Percentiles rank a stretch among this genome's conserved stretches.
phyloP scores from a whole-genome alignment of 2,329 filamentous ascomycete genomes.

The Chrysoporthe deuterocubensis region DNA sequence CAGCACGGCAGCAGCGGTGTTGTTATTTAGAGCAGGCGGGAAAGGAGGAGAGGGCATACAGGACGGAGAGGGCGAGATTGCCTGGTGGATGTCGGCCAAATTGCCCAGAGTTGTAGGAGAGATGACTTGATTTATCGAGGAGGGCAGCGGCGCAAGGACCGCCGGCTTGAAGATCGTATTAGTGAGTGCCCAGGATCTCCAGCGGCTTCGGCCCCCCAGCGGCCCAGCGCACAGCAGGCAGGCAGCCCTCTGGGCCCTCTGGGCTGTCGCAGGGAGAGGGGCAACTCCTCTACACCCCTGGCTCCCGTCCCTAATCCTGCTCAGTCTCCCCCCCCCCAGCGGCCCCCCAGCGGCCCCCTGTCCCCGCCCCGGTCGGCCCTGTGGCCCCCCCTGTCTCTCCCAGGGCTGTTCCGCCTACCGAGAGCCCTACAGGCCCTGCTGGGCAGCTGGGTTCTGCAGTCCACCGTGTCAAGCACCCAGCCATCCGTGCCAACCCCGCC shows the following conservation, averaged over 20 bases:
- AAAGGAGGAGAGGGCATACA: slow-evolving; percentile 17
- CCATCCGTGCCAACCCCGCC: slow-evolving; percentile 11
- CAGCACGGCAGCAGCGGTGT: slow-evolving; percentile 12
- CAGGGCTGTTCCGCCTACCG: slow-evolving; percentile 9
- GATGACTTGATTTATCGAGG: slow-evolving; percentile 18
- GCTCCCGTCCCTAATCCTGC: not conserved
- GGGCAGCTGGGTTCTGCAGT: too few relatives aligned
- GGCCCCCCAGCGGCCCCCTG: not conserved
- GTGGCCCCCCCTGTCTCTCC: not conserved
- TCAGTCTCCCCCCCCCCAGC: not conserved
- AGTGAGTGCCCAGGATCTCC: slow-evolving; percentile 4
- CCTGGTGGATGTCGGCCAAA: slow-evolving; percentile 28
- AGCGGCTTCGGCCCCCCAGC: not conserved
- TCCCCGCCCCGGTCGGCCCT: not conserved
- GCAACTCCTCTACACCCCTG: not conserved
- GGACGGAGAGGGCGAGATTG: slow-evolving; percentile 29
- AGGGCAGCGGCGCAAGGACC: not conserved
- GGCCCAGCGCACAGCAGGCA: not conserved
- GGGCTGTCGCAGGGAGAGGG: not conserved
- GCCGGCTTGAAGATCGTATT: slow-evolving; percentile 6
- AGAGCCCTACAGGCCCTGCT: not conserved
- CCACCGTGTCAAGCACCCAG: not conserved
- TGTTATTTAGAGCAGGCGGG: not conserved
- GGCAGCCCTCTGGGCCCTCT: not conserved
- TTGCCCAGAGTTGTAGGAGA: slow-evolving; percentile 25